A percentile compares a stretch with the other conserved stretches of the same genome.
These are phyloP conservation scores for Penicillium corylophilum DNA, from an alignment of 2,329 filamentous ascomycete species.

Conservation along the genomic window DNA sequence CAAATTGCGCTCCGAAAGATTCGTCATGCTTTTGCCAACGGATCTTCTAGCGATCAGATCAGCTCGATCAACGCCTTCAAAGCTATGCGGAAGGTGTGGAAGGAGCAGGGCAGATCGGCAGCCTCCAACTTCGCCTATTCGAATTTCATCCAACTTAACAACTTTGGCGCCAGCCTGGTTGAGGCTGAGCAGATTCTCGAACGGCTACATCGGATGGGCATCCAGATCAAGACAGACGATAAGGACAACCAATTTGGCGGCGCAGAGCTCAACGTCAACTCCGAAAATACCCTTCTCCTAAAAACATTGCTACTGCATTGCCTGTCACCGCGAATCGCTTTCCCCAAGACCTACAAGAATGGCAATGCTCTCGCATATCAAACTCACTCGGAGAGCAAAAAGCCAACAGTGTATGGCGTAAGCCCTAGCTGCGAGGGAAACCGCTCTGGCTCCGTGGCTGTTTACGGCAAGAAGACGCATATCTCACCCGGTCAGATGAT, in stretches of 20 bases:
- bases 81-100: slow-evolving; percentile 34
- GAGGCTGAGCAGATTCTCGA: slow-evolving; percentile 5
- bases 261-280: slow-evolving; percentile 45
- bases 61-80: slow-evolving; percentile 46
- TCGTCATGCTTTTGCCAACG: slow-evolving; percentile 33
- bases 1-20: slow-evolving; percentile 23
- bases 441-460: slow-evolving; percentile 6
- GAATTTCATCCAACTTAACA: slow-evolving; percentile 7
- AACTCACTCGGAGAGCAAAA: slow-evolving; percentile 1
- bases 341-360: slow-evolving; percentile 13
- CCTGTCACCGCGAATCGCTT: slow-evolving; percentile 47
- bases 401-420: neutral
- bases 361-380: slow-evolving; percentile 7
- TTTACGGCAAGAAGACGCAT: slow-evolving; percentile 9
- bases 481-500: slow-evolving; percentile 17
- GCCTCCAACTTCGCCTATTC: slow-evolving; percentile 32
- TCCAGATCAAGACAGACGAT: slow-evolving; percentile 20
- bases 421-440: neutral
- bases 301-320: slow-evolving; percentile 50
- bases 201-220: neutral
- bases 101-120: slow-evolving; percentile 27
- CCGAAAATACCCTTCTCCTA: slow-evolving; percentile 43
- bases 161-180: slow-evolving; percentile 2
- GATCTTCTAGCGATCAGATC: slow-evolving; percentile 49
- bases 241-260: slow-evolving; percentile 38